phyloP scores from a whole-genome alignment of 371 early-diverging fungal genomes.

The Mucor piriformis region DNA sequence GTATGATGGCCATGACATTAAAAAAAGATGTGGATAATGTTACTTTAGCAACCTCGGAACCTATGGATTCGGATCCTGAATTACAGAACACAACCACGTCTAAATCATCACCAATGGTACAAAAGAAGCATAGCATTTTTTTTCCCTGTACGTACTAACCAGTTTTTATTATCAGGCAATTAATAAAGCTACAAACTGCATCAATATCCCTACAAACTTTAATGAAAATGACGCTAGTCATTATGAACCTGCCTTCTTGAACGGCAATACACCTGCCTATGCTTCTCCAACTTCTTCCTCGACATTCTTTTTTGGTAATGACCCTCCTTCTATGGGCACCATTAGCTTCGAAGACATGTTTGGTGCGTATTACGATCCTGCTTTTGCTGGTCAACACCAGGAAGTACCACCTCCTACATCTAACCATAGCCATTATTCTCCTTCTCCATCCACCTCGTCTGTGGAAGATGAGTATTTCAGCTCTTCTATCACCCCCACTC shows the following conservation, averaged over 20 bases:
- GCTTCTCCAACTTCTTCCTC: constrained; percentile 3
- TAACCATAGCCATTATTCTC: neutral
- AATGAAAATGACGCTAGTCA: constrained; percentile 5
- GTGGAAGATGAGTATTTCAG: constrained; percentile 1
- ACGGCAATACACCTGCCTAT: constrained; percentile 2
- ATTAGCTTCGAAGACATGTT: constrained; percentile 34
- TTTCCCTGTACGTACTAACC: neutral
- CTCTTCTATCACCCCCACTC: neutral
- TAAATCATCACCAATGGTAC: constrained; percentile 27
- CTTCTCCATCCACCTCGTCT: constrained; percentile 9
- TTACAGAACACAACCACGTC: constrained; percentile 10
- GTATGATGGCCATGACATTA: constrained; percentile 69
- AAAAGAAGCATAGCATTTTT: neutral
- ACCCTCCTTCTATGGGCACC: constrained; percentile 14
- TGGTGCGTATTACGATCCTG: constrained; percentile 23
- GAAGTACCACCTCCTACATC: neutral
- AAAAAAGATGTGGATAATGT: constrained; percentile 26
- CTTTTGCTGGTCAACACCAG: constrained; percentile 5
- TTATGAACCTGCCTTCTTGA: neutral
- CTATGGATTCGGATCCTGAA: constrained; percentile 6
- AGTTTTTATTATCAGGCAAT: neutral
- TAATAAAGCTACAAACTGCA: constrained; percentile 1
- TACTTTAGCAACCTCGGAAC: constrained; percentile 9
- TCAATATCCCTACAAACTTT: constrained; percentile 17
- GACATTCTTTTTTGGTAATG: constrained; percentile 1